A percentile compares a stretch with the other conserved stretches of the same genome.
Evolutionary conservation across 495 filamentous ascomycete genomes (phyloP).

Genomic region (Acidomyces sp.): DNA sequence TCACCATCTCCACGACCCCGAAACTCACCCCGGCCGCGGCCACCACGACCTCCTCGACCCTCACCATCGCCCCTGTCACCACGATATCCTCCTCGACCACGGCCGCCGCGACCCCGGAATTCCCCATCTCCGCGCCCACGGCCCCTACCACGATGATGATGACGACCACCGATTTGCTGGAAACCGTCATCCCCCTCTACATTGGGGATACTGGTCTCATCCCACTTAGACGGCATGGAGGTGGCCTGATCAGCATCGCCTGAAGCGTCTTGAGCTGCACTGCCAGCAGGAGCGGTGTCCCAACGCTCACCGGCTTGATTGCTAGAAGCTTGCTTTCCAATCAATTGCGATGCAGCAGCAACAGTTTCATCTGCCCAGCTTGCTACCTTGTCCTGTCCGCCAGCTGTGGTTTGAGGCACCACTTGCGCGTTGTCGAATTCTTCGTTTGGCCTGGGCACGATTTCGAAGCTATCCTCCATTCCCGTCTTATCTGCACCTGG

Average conservation of each 20-base stretch:
- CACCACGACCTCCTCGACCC: slow-evolving; percentile 7
- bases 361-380: slow-evolving; percentile 20
- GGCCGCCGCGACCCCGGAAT: slow-evolving; percentile 15
- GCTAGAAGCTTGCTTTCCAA: not conserved
- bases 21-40: slow-evolving; percentile 30
- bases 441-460: slow-evolving; percentile 57
- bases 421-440: slow-evolving; percentile 54
- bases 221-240: slow-evolving; percentile 44
- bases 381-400: slow-evolving; percentile 1
- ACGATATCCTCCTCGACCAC: slow-evolving; percentile 19
- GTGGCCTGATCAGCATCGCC: not conserved
- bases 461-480: slow-evolving; percentile 59
- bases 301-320: slow-evolving; percentile 12
- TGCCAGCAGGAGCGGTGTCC: slow-evolving; percentile 10
- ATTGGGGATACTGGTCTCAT: slow-evolving; percentile 59
- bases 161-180: slow-evolving; percentile 44
- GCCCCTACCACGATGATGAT: slow-evolving; percentile 26
- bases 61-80: slow-evolving; percentile 12
- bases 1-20: slow-evolving; percentile 1
- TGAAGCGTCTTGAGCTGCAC: not conserved
- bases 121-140: slow-evolving; percentile 24
- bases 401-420: not conserved
- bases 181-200: slow-evolving; percentile 35
- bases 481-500: slow-evolving; percentile 29
- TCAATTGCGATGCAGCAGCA: not conserved